These are phyloP conservation scores for Brassica balearica DNA, from an alignment of 441 rosid genomes.

Conservation along the genomic window DNA sequence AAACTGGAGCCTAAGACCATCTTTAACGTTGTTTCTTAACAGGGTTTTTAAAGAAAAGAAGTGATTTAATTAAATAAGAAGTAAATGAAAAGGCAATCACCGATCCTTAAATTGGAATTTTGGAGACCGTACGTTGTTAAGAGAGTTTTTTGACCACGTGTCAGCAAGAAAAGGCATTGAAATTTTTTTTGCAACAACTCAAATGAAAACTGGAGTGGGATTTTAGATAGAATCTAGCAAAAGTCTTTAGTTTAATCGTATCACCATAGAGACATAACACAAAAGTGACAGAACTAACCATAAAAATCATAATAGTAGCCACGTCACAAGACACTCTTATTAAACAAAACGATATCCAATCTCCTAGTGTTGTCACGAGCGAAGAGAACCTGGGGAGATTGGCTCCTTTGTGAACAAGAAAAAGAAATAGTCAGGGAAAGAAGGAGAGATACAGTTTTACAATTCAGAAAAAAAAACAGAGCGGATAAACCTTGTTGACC, in stretches of 20 bases:
- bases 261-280: slow-evolving; percentile 3
- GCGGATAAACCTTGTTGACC: background rate
- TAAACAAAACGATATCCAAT: background rate
- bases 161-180: no score
- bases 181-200: no score
- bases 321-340: no score
- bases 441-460: background rate
- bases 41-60: no score
- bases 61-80: no score
- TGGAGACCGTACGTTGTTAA: no score
- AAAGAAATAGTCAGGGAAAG: background rate
- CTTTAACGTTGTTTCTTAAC: no score
- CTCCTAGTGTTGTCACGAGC: background rate
- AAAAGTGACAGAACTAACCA: background rate
- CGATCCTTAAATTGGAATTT: no score
- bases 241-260: background rate
- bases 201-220: no score
- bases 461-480: background rate
- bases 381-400: background rate
- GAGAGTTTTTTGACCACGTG: no score
- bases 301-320: background rate
- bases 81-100: no score
- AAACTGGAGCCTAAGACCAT: no score
- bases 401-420: background rate
- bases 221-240: background rate